Evolutionary conservation across 2,329 filamentous ascomycete species (phyloP).

Genomic region (Rhynchosporium graminicola): DNA sequence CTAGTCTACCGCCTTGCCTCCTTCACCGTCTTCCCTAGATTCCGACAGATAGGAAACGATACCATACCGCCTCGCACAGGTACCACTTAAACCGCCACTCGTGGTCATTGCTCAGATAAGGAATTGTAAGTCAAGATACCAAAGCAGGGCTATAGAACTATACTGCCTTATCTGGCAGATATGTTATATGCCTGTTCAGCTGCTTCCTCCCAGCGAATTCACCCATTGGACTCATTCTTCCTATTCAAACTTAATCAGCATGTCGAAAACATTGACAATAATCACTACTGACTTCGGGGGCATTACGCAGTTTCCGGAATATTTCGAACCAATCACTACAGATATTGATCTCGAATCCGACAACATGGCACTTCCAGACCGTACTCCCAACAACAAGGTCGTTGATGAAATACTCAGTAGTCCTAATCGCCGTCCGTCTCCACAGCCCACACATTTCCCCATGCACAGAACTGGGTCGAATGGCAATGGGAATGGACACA

Average conservation of each 20-base stretch:
- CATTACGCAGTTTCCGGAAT: conserved; percentile 30
- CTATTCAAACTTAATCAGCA: conserved; percentile 18
- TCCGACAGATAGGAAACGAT: neutral
- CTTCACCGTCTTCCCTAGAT: conserved; percentile 11
- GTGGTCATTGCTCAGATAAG: conserved; percentile 19
- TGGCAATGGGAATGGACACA: conserved; percentile 60
- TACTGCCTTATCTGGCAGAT: neutral
- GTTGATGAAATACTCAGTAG: conserved; percentile 36
- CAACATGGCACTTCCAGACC: conserved; percentile 31
- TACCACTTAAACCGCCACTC: conserved; percentile 18
- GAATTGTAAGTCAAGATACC: conserved; percentile 19
- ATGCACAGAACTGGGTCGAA: conserved; percentile 52
- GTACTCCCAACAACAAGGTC: conserved; percentile 28
- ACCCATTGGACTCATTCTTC: conserved; percentile 1
- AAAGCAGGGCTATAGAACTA: conserved; percentile 5
- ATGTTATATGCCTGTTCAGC: conserved; percentile 3
- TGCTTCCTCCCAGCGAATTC: conserved; percentile 1
- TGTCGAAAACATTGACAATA: conserved; percentile 31
- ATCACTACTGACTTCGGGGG: conserved; percentile 33
- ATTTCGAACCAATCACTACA: conserved; percentile 27
- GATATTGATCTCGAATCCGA: conserved; percentile 20
- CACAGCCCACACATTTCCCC: conserved; percentile 83
- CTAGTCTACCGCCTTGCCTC: conserved; percentile 11
- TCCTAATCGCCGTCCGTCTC: conserved; percentile 60
- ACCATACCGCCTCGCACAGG: conserved; percentile 20